These are phyloP conservation scores for Alternaria sp. DNA, from an alignment of 2,329 filamentous ascomycete species.

Conservation along the genomic window DNA sequence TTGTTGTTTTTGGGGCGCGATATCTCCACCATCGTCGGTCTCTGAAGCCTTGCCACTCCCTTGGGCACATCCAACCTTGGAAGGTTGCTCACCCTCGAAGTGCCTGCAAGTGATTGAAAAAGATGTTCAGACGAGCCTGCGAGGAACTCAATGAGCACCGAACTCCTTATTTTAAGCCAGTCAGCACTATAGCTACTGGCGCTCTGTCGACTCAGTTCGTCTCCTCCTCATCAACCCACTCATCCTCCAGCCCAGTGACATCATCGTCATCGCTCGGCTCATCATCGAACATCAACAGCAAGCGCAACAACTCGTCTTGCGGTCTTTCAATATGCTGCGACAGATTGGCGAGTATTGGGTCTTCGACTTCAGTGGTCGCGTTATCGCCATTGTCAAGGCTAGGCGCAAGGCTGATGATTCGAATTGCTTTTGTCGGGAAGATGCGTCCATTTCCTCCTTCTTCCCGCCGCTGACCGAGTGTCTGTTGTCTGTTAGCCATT, in stretches of 20 bases:
- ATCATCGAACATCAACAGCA: slow-evolving; percentile 5
- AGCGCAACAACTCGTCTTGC: not conserved
- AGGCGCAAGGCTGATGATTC: slow-evolving; percentile 10
- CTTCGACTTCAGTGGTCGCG: not conserved
- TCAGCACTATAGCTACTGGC: too few relatives aligned
- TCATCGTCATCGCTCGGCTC: not conserved
- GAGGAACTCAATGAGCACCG: too few relatives aligned
- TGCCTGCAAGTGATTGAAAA: too few relatives aligned
- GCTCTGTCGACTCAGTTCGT: too few relatives aligned
- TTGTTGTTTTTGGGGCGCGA: too few relatives aligned
- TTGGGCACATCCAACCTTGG: too few relatives aligned
- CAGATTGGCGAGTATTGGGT: not conserved
- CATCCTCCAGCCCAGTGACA: not conserved
- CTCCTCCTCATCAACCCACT: not conserved
- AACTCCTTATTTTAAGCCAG: too few relatives aligned
- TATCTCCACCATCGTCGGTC: too few relatives aligned
- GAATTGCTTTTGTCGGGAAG: slow-evolving; percentile 8
- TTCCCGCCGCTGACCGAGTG: slow-evolving; percentile 1
- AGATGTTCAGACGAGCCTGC: too few relatives aligned
- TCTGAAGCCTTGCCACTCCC: too few relatives aligned
- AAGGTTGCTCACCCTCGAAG: too few relatives aligned
- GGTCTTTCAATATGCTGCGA: not conserved
- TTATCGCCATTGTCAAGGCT: not conserved
- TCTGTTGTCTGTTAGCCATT: not conserved
- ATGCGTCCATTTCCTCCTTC: not conserved